These are phyloP conservation scores for Ophiocordyceps camponoti-rufipedis DNA, from an alignment of 2,329 filamentous ascomycete species.

Conservation along the genomic window DNA sequence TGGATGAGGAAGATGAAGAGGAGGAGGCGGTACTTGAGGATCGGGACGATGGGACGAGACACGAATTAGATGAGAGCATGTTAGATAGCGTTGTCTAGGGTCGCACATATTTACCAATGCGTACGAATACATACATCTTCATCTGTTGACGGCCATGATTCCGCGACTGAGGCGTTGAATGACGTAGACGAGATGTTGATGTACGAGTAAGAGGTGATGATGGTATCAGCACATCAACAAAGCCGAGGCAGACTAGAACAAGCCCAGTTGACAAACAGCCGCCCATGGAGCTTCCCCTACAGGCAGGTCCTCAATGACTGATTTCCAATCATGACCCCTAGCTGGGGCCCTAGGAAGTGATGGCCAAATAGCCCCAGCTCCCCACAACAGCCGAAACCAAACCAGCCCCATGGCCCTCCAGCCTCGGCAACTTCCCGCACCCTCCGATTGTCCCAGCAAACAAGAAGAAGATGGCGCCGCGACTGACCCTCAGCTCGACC, in stretches of 20 bases:
- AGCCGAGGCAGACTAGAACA: too few species aligned
- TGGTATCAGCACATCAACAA: too few species aligned
- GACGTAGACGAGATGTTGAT: too few species aligned
- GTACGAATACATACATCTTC: too few species aligned
- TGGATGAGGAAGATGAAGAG: constrained; percentile 50
- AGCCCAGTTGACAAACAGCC: too few species aligned
- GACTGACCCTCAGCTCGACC: constrained; percentile 25
- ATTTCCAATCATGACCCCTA: too few species aligned
- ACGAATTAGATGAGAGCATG: constrained; percentile 12
- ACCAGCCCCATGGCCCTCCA: background rate
- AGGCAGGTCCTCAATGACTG: too few species aligned
- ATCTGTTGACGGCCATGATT: too few species aligned
- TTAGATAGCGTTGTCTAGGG: constrained; percentile 15
- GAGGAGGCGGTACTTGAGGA: constrained; percentile 9
- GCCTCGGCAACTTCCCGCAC: background rate
- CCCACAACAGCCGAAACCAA: background rate
- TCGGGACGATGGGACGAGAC: constrained; percentile 4
- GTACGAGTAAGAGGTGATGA: too few species aligned
- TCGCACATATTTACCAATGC: too few species aligned
- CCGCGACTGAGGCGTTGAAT: too few species aligned
- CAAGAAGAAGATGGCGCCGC: constrained; percentile 24
- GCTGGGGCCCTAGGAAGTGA: background rate
- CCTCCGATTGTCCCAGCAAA: constrained; percentile 2
- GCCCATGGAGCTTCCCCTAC: too few species aligned
- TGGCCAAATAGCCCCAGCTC: background rate